A percentile compares a stretch with the other conserved stretches of the same genome.
Evolutionary conservation across 2,329 filamentous ascomycete species (phyloP).

Genomic region (Clonostachys rhizophaga): DNA sequence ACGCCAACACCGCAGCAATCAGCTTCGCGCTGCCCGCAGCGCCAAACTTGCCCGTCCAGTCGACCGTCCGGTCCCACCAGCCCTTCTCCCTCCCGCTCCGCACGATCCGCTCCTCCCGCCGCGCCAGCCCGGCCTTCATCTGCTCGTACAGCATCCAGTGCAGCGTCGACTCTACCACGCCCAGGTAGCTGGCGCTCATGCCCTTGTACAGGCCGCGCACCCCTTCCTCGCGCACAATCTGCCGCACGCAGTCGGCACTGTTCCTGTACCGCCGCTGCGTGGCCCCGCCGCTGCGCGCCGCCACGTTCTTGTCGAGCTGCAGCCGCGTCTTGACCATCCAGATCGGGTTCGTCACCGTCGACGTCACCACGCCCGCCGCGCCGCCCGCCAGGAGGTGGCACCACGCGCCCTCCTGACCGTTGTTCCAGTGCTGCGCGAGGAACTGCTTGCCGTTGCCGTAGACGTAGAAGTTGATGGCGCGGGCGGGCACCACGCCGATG

Average conservation of each 20-base stretch:
- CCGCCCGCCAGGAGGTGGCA: slow-evolving; percentile 77
- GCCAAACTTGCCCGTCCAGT: slow-evolving; percentile 73
- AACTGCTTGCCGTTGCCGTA: slow-evolving; percentile 90
- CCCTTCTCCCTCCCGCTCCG: slow-evolving; percentile 58
- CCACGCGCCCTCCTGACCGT: slow-evolving; percentile 64
- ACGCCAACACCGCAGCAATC: slow-evolving; percentile 77
- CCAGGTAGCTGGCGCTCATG: slow-evolving; percentile 85
- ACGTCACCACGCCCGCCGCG: slow-evolving; percentile 76
- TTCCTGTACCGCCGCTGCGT: slow-evolving; percentile 73
- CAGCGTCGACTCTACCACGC: slow-evolving; percentile 82
- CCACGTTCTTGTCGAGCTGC: slow-evolving; percentile 84
- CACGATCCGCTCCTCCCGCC: slow-evolving; percentile 54
- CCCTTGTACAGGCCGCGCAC: slow-evolving; percentile 81
- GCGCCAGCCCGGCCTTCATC: slow-evolving; percentile 71
- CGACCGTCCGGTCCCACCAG: slow-evolving; percentile 68
- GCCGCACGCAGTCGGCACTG: slow-evolving; percentile 79
- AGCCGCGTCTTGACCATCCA: slow-evolving; percentile 94
- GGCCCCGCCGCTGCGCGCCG: slow-evolving; percentile 38
- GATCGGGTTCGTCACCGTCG: slow-evolving; percentile 91
- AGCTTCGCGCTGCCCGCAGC: slow-evolving; percentile 84
- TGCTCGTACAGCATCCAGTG: slow-evolving; percentile 96
- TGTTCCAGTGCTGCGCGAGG: slow-evolving; percentile 70
- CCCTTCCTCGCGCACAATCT: slow-evolving; percentile 78
- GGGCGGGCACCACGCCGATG: slow-evolving; percentile 81
- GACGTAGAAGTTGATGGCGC: slow-evolving; percentile 89